Conservation (phyloP, 1,284 basidiomycete species). For the Ceratobasidium theobromae region DNA sequence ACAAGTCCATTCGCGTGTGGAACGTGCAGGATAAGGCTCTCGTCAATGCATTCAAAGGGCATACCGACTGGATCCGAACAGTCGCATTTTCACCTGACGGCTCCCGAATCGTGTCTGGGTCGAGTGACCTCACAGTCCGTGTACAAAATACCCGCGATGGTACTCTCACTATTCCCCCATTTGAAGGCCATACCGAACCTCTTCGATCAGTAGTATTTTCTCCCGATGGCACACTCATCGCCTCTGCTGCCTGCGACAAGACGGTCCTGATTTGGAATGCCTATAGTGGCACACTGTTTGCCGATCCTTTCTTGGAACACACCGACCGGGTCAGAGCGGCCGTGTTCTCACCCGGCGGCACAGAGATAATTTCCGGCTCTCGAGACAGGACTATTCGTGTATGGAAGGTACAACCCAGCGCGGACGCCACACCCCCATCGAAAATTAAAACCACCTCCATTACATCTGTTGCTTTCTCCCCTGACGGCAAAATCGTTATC, state of each 20-base stretch:
- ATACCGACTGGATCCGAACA: not conserved
- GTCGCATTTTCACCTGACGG: not conserved
- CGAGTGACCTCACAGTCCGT: not conserved
- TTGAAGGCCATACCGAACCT: no score
- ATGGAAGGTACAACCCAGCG: no score
- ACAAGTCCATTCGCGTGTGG: constrained; percentile 10
- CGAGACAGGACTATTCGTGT: not conserved
- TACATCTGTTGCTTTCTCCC: not conserved
- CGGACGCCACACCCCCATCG: no score
- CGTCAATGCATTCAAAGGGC: not conserved
- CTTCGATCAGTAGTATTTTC: no score
- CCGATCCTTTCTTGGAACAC: not conserved
- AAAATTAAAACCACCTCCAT: no score
- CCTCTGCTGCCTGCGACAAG: not conserved
- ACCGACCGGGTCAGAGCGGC: not conserved
- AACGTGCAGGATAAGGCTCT: not conserved
- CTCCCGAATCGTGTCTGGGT: not conserved
- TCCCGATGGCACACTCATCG: not conserved
- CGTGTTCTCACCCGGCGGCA: not conserved
- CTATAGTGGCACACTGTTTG: not conserved
- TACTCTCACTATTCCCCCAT: no score
- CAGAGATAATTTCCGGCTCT: not conserved
- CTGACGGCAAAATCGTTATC: not conserved
- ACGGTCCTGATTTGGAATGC: not conserved
- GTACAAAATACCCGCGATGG: no score